phyloP scores from a whole-genome alignment of 1,284 basidiomycete species.

The Rhodotorula sp. region DNA sequence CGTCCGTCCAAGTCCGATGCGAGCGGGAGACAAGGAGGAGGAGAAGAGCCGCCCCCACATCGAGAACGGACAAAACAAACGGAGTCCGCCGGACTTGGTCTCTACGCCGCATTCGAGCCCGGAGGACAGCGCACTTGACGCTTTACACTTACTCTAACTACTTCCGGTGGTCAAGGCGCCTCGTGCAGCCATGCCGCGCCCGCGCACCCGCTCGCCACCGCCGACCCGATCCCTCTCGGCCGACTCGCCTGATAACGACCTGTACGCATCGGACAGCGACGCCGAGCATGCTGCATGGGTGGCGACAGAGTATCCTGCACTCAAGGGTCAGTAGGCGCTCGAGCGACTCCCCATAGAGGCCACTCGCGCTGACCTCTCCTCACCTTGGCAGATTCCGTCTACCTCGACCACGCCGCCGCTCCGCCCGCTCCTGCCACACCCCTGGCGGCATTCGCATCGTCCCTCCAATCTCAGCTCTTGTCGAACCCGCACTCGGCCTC shows the following conservation, averaged over 20 bases:
- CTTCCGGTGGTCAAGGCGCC: too few species aligned
- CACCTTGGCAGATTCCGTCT: slow-evolving; percentile 28
- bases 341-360: not conserved
- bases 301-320: slow-evolving; percentile 32
- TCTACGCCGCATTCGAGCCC: too few species aligned
- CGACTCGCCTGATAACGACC: not conserved
- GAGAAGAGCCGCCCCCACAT: too few species aligned
- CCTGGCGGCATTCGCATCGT: slow-evolving; percentile 31
- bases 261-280: not conserved
- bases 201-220: not conserved
- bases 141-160: too few species aligned
- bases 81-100: too few species aligned
- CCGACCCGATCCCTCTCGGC: not conserved
- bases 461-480: slow-evolving; percentile 42
- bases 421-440: slow-evolving; percentile 46
- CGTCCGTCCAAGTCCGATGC: too few species aligned
- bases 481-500: slow-evolving; percentile 49
- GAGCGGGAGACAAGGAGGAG: too few species aligned
- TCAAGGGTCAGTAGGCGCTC: slow-evolving; percentile 26
- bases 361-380: not conserved
- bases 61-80: too few species aligned
- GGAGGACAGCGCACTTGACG: too few species aligned
- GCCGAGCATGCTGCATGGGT: slow-evolving; percentile 20
- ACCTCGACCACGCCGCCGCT: slow-evolving; percentile 48
- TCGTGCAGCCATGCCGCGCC: not conserved